Evolutionary conservation across 345 rosid genomes (phyloP).

Genomic region (Eucalyptus polyanthemos): DNA sequence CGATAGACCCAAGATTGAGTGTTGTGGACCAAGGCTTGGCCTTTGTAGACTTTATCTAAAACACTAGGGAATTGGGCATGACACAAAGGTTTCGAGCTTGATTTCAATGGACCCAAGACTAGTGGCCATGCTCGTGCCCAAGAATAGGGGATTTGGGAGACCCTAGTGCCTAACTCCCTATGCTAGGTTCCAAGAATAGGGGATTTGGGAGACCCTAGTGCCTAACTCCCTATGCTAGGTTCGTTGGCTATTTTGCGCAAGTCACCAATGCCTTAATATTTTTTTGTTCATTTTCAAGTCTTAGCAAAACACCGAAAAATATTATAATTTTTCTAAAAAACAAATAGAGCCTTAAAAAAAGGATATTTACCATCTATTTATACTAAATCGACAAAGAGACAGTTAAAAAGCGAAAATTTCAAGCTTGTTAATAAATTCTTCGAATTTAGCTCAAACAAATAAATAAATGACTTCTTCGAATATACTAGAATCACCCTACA

Average conservation of each 20-base stretch:
- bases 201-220: background rate
- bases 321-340: background rate
- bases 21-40: background rate
- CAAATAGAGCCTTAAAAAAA: background rate
- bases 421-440: background rate
- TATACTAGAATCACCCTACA: background rate
- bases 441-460: background rate
- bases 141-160: background rate
- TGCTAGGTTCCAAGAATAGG: no score
- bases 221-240: fast-evolving
- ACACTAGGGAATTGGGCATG: background rate
- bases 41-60: background rate
- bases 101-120: background rate
- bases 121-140: background rate
- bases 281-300: background rate
- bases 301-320: fast-evolving
- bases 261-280: background rate
- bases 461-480: background rate
- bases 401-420: background rate
- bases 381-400: background rate
- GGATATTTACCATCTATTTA: background rate
- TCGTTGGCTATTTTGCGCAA: fast-evolving
- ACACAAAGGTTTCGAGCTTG: fast-evolving
- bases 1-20: fast-evolving
- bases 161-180: fast-evolving